Percentiles rank a stretch among this genome's conserved stretches.
Evolutionary conservation across 2,329 filamentous ascomycete species (phyloP).

Genomic region (Hypoxylon rubiginosum): DNA sequence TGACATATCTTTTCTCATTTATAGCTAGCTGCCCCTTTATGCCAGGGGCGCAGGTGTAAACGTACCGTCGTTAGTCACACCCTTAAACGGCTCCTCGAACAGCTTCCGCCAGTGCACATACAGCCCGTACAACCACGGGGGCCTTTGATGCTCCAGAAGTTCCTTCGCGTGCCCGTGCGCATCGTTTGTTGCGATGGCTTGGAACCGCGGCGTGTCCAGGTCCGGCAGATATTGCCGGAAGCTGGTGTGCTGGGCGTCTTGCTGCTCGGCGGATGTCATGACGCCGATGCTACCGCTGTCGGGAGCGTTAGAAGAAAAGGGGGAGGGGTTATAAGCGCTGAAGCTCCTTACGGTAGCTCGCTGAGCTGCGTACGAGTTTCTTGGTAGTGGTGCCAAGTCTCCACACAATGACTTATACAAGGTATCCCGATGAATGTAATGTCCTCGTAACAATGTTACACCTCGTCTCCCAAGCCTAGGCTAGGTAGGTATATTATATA

Average conservation of each 20-base stretch:
- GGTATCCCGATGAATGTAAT: neutral
- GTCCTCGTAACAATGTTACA: neutral
- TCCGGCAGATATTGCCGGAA: conserved; percentile 75
- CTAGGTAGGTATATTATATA: neutral
- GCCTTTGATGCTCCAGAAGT: conserved; percentile 70
- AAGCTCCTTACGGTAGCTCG: neutral
- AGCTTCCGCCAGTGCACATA: conserved; percentile 71
- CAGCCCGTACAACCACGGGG: conserved; percentile 76
- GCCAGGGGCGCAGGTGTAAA: conserved; percentile 7
- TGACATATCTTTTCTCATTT: too few relatives aligned
- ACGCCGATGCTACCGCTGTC: neutral
- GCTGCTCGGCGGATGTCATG: conserved; percentile 36
- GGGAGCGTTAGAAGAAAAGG: neutral
- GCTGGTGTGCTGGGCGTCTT: conserved; percentile 34
- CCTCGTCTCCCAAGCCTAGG: neutral
- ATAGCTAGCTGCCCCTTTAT: neutral
- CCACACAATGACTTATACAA: neutral
- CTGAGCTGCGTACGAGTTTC: neutral
- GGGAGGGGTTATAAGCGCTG: neutral
- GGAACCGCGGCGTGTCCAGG: conserved; percentile 71
- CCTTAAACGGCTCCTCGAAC: conserved; percentile 76
- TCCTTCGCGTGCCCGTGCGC: conserved; percentile 71
- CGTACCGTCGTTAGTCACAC: conserved; percentile 76
- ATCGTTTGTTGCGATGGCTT: conserved; percentile 72
- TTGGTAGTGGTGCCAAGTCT: neutral